Conservation (phyloP, 208 protist genomes). For the Crithidia expoeki region DNA sequence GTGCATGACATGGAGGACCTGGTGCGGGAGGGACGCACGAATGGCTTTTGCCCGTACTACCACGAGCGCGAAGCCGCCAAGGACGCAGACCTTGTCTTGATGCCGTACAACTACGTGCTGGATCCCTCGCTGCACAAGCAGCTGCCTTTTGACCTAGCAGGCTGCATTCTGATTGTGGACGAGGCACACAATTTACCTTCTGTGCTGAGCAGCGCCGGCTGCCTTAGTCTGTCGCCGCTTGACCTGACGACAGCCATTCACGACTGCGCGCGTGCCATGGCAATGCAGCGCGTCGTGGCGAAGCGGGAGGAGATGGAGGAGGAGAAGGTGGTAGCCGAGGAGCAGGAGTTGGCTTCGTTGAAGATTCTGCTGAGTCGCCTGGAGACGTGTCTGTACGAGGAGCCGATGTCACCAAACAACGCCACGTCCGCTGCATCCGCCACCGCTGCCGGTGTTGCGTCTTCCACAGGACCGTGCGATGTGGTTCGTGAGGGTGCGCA, state of each 20-base stretch:
- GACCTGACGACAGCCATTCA: constrained; percentile 82
- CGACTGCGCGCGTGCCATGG: constrained; percentile 75
- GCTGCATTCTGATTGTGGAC: constrained; percentile 95
- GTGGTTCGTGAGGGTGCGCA: constrained; percentile 63
- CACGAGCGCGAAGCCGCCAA: constrained; percentile 80
- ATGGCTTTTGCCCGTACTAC: constrained; percentile 96
- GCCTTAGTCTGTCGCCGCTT: constrained; percentile 68
- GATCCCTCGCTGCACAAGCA: constrained; percentile 89
- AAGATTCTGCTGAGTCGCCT: constrained; percentile 75
- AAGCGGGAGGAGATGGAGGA: constrained; percentile 29
- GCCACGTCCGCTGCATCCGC: background rate
- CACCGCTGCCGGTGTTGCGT: background rate
- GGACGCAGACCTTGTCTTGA: constrained; percentile 95
- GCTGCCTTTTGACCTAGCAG: constrained; percentile 78
- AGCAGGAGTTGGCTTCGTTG: constrained; percentile 74
- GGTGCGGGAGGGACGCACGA: constrained; percentile 59
- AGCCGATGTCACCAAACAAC: constrained; percentile 26
- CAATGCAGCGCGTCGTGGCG: constrained; percentile 49
- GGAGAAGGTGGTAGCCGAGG: constrained; percentile 36
- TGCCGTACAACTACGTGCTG: constrained; percentile 99
- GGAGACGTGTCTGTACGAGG: constrained; percentile 53
- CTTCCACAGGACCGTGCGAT: constrained; percentile 29
- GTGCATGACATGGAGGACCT: constrained; percentile 96
- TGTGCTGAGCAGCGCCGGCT: constrained; percentile 62
- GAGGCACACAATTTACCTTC: constrained; percentile 97